Evolutionary conservation across 352 stramenopile genomes (phyloP), one percentile per base, ranked within the genome.

Genomic region (Globisporangium apiculatum): DNA sequence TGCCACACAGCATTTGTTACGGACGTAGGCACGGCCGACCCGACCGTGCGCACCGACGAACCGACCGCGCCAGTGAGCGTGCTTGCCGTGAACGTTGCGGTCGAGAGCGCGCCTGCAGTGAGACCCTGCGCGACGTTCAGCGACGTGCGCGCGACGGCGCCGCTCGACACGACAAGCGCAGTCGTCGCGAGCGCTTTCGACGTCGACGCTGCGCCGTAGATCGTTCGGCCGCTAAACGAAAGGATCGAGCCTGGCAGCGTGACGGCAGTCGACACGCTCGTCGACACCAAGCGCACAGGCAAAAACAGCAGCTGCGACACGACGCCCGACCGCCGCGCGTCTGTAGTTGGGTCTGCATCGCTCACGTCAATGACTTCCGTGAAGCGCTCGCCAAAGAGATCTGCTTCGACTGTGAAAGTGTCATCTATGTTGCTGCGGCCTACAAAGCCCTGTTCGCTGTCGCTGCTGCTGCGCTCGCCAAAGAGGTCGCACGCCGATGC

Each of bases 1-100:
- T 86, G 69, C 76, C 75, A 89, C 55, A 89, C 62, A 0, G 71
- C 73, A 48, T 75, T 86, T 17, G 79, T 83, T 8, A 89, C 70
- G 0, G 76, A 85, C n/a, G 69, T 57, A 0, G 79, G 77, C 37
- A 91, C 86, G 5, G 72, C 74, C 40, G 79, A 83, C 45, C 67
- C 67, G 11, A 71, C 79, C 0, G 68, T 83, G 41, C 72, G 71
- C 40, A 86, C 70, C 0, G 81, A 89, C 0, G 67, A 69, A 1
- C 71, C 72, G n/a, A 89, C 71, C 0, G 74, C 76, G 37, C 73
- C 77, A 48, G 72, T 73, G 12, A 83, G 65, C 9, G 63, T 79
- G 5, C 65, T 72, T 1, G 69, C 75, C 7, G 81, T 88, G 57
- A 82, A 77, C 15, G 72, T 70, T 15, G 68, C 77, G 4, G 79